Percentiles rank a stretch among this genome's conserved stretches.
Evolutionary conservation across 257 asterid genomes (phyloP).

Genomic region (Solanum chiquidenum): DNA sequence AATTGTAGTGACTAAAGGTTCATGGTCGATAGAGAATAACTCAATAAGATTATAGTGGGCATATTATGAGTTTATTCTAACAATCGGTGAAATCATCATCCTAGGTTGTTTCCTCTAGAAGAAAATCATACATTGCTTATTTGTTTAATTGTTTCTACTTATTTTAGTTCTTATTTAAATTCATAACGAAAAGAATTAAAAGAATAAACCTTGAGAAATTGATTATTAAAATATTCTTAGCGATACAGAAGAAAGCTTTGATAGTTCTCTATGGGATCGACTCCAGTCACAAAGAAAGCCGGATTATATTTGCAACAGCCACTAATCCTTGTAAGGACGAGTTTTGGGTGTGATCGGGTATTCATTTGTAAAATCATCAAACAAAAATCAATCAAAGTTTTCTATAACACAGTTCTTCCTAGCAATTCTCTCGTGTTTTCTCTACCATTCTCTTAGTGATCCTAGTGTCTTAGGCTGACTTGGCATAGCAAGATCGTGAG

Average conservation of each 20-base stretch:
- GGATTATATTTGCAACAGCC: background rate
- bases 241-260: background rate
- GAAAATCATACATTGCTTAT: background rate
- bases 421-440: background rate
- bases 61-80: too few species aligned
- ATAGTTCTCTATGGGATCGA: background rate
- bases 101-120: too few species aligned
- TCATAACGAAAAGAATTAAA: background rate
- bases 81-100: too few species aligned
- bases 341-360: background rate
- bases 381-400: background rate
- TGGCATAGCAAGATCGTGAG: background rate
- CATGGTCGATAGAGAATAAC: background rate
- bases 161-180: background rate
- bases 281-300: background rate
- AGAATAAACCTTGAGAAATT: background rate
- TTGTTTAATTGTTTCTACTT: background rate
- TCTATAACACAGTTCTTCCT: background rate
- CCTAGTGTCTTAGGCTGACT: background rate
- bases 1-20: background rate
- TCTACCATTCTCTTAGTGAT: background rate
- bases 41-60: background rate
- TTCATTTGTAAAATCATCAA: background rate
- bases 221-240: background rate
- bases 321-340: background rate